Base-by-base conservation (phyloP, 345 rosid genomes). In the Corchorus olitorius region DNA sequence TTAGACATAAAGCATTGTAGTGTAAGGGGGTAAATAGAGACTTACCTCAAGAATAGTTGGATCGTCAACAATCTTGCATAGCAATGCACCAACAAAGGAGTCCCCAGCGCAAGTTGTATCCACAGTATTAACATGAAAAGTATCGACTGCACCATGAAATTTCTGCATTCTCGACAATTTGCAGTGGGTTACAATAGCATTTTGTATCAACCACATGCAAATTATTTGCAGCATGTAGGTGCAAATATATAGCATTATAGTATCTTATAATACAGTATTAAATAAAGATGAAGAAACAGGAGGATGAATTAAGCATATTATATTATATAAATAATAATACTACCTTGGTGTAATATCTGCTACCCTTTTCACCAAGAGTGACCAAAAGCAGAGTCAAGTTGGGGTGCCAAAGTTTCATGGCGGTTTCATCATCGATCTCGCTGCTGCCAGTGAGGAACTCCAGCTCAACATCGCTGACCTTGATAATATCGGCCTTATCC, bases 71-170 rank as follows among this genome's bases (percentile, higher is more conserved):
- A 92, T 68, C 88, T 87, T 92, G 89, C 89, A 81, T 17, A 96
- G 87, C 66, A 96, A 84, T 15, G 99, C 97, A 49, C 99, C 99
- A 0, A 96, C 90, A 70, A 90, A 96, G 14, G 99, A 76, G 81
- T 96, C 99, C 55, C 99, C 99, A 27, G 99, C 99, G 50, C 99
- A 98, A 1, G 99, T 96, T 75, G 99, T 92, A 80, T 96, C 99
- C 15, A 96, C 86, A 0, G 98, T 64, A 0, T 92, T 73, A 58
- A 93, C 98, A 76, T 81, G 95, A 86, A 91, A 96, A 41, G 87
- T 91, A 48, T 88, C 94, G 77, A 96, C 98, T 10, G 86, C 22
- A 64, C 99, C 99, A 46, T 72, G 88, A 89, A 93, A 96, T 59
- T 83, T 48, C 98, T 96, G 81, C 45, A 78, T 74, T 41, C 27